Evolutionary conservation across 192 early-diverging fungal species (phyloP).

Genomic region (Dimargaris xerosporica): DNA sequence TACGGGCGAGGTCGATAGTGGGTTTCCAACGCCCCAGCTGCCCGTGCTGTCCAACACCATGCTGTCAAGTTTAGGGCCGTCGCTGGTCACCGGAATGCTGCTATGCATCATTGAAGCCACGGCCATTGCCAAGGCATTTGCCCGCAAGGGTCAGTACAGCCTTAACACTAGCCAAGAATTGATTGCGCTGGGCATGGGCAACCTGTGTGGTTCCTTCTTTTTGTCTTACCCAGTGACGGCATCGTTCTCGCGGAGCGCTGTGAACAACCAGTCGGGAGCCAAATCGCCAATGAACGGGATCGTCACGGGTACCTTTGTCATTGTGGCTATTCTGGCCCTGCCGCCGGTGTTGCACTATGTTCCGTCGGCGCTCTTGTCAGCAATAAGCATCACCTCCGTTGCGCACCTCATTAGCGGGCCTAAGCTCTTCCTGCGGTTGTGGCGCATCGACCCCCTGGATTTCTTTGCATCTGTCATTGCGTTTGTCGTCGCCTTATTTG

Average conservation of each 20-base stretch:
- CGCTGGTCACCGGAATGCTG: conserved; percentile 50
- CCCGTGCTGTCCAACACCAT: conserved; percentile 12
- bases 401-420: conserved; percentile 5
- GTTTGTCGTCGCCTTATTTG: conserved; percentile 31
- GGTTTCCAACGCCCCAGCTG: too few relatives aligned
- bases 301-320: conserved; percentile 61
- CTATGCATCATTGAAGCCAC: conserved; percentile 81
- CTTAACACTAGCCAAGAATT: conserved; percentile 79
- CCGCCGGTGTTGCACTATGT: conserved; percentile 81
- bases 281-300: conserved; percentile 63
- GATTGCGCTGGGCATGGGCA: conserved; percentile 76
- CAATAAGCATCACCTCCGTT: conserved; percentile 79
- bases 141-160: conserved; percentile 69
- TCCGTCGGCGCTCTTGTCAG: conserved; percentile 59
- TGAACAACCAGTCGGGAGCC: conserved; percentile 80
- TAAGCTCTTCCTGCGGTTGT: too few relatives aligned
- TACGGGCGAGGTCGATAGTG: too few relatives aligned
- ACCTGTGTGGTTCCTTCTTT: conserved; percentile 76
- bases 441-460: too few relatives aligned
- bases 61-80: conserved; percentile 29
- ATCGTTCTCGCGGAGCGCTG: conserved; percentile 83
- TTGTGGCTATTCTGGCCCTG: conserved; percentile 66
- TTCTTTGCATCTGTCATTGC: conserved; percentile 20
- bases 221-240: conserved; percentile 79
- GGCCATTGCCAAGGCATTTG: conserved; percentile 78